These are phyloP conservation scores for Cladosporium sp. DNA, from an alignment of 2,329 filamentous ascomycete genomes.

Conservation along the genomic window DNA sequence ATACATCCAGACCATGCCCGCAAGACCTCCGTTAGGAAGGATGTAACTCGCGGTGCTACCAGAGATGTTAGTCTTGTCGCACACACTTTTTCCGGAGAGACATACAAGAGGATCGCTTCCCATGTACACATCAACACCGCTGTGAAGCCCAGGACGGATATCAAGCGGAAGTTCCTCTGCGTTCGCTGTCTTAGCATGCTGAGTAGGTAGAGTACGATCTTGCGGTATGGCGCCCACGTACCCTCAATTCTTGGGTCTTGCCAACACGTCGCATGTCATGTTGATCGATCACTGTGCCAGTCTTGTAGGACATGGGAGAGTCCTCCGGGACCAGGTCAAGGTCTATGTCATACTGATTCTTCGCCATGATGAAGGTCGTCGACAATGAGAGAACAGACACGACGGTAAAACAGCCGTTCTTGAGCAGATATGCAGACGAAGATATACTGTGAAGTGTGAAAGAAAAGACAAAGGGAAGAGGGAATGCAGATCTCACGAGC, in stretches of 20 bases:
- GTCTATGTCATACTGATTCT: neutral
- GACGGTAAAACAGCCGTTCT: too few species aligned
- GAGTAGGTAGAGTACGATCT: neutral
- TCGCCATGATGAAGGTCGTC: neutral
- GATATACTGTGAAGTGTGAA: neutral
- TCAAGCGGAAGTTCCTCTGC: conserved; percentile 22
- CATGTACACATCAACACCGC: conserved; percentile 29
- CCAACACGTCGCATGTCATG: conserved; percentile 13
- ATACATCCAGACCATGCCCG: conserved; percentile 31
- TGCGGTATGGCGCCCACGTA: neutral
- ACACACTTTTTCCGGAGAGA: neutral
- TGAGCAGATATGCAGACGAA: neutral
- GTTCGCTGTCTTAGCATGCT: neutral
- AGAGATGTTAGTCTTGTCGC: neutral
- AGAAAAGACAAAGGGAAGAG: neutral
- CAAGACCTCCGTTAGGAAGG: conserved; percentile 26
- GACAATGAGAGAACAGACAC: too few species aligned
- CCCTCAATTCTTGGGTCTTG: conserved; percentile 12
- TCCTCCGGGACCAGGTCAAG: conserved; percentile 1
- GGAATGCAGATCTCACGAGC: conserved; percentile 6
- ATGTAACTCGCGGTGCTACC: conserved; percentile 21
- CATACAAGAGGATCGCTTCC: conserved; percentile 16
- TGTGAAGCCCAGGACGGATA: conserved; percentile 26
- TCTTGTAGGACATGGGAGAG: conserved; percentile 8
- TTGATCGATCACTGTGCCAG: conserved; percentile 6